phyloP scores from a whole-genome alignment of 2,329 filamentous ascomycete genomes.

The Fusarium sp. region DNA sequence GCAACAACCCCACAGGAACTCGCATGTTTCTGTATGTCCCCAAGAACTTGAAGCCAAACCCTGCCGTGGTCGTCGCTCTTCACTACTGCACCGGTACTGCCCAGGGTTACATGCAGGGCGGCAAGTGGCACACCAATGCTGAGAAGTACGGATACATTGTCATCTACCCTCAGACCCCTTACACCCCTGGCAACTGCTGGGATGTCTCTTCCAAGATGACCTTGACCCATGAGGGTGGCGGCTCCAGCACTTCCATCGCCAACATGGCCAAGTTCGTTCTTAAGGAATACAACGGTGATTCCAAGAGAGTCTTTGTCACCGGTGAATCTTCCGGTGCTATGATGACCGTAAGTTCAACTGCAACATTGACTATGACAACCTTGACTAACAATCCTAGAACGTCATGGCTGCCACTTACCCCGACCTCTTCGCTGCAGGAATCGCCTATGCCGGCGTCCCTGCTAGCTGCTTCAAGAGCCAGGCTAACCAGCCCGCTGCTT shows the following conservation, averaged over 20 bases:
- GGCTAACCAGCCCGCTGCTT: conserved; percentile 4
- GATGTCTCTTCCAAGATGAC: conserved; percentile 23
- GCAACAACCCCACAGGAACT: conserved; percentile 17
- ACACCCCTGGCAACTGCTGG: conserved; percentile 14
- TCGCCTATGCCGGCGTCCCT: conserved; percentile 16
- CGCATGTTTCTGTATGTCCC: conserved; percentile 21
- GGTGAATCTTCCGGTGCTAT: conserved; percentile 23
- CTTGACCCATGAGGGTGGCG: conserved; percentile 11
- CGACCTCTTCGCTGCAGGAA: conserved; percentile 8
- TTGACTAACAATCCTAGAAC: background rate
- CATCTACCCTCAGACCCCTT: conserved; percentile 21
- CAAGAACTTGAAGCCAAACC: conserved; percentile 15
- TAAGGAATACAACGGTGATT: conserved; percentile 11
- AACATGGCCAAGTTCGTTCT: conserved; percentile 22
- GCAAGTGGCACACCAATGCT: conserved; percentile 17
- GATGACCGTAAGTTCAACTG: conserved; percentile 9
- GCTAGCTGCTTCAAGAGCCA: conserved; percentile 17
- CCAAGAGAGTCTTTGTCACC: conserved; percentile 20
- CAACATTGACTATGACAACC: fast-evolving
- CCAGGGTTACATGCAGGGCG: conserved; percentile 13
- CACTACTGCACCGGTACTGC: conserved; percentile 7
- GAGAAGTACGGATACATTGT: conserved; percentile 24
- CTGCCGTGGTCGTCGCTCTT: conserved; percentile 19
- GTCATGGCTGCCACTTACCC: conserved; percentile 19
- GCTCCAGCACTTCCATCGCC: conserved; percentile 13